Evolutionary conservation across 148 eudicot genomes (phyloP), one percentile per base, ranked within the genome.

Genomic region (Arbutus unedo): DNA sequence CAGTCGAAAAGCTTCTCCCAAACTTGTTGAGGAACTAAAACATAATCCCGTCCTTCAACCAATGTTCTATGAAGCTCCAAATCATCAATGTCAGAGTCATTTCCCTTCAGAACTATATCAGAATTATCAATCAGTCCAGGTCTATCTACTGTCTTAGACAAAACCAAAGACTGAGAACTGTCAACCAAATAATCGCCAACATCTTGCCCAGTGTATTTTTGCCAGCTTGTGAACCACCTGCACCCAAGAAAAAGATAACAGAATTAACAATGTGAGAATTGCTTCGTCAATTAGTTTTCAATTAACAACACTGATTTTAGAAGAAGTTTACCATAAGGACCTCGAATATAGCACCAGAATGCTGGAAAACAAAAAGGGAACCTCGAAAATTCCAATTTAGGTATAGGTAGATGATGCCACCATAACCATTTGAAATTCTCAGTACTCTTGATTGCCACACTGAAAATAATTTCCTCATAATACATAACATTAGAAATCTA

Each of bases 71-170:
- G 83, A 67, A 96, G 90, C 86, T 94, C 94, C 7, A 83, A 57
- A 66, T 85, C 90, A 85, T 84, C 88, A 88, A 21, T 82, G 59
- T 88, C 82, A 60, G 56, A 57, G 51, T 83, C 87, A 76, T 73
- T 86, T 38, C 75, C 90, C 86, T 81, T 79, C 53, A 71, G 47
- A 62, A 94, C 54, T 84, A 96, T 86, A 79, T 92, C 89, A 62
- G 91, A 87, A 83, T 94, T 96, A 88, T 94, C 99, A 86, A 96
- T 93, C 19, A 92, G 91, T 47, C 97, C 98, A 55, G 99, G 99
- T 78, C 91, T 84, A 49, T 84, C 86, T n/a, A n/a, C 79, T 50
- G 77, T 8, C 77, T 60, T 78, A 66, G 85, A 21, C 85, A 82
- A 50, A 38, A 49, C 54, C 31, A 57, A 25, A 83, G 83, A 60